Evolutionary conservation across 1,284 basidiomycete genomes (phyloP), one percentile per base, ranked within the genome.

Genomic region (Puccinia coronata): DNA sequence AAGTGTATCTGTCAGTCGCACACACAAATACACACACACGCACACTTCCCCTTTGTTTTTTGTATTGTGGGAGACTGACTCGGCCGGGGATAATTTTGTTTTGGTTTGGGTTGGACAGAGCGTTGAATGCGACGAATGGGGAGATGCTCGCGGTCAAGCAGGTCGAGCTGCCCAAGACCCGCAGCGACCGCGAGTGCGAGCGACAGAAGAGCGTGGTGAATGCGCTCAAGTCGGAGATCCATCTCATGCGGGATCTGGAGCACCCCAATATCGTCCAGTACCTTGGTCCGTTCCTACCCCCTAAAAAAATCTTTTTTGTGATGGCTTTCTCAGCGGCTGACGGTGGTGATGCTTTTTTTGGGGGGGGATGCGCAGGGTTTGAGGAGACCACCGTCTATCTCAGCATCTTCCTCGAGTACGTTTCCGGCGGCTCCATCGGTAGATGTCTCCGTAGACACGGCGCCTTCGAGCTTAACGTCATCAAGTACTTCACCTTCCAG

Each of bases 141-240:
- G 96, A 99, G 87, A 96, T 98, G 93, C 96, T 99, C 84, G 97
- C 97, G 9, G 97, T 99, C 83, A 99, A 99, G 87, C 97, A 99
- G 87, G 97, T 99, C 71, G 96, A 98, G 87, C 90, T 96, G 81
- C 96, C 96, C 0, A 91, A 91, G 72, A 96, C 95, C 0, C 91
- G 92, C 18, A 93, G 92, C 84, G 96, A 99, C 87, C 92, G 92
- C 85, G 92, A 91, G 84, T 95, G 98, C 85, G 89, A 90, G 34
- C 90, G 95, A 20, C 96, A 98, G 85, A 88, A 91, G 77, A 90
- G 90, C 53, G 92, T 96, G 82, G 93, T 99, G 76, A 92, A 96
- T 83, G 95, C 96, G 0, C 88, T 99, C 82, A 94, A 95, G 86
- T 90, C 92, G 83, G 97, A 99, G 88, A 97, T 96, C 85, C 93